Conservation (phyloP, 257 asterid genomes). For the Thymus quinquecostatus region DNA sequence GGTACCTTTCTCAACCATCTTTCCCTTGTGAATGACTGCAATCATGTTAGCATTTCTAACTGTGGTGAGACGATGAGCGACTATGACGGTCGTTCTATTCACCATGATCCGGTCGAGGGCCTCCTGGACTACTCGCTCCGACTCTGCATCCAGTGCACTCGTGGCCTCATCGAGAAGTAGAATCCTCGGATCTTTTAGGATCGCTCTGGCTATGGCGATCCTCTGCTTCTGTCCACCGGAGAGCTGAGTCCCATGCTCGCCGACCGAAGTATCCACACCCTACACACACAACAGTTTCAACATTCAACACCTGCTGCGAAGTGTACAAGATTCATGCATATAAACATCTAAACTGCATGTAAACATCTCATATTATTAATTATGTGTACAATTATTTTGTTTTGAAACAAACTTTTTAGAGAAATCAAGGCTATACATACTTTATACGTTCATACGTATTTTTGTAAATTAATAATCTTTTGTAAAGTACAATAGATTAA, state of each 20-base stretch:
- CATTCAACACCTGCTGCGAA: background rate
- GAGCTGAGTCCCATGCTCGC: conserved; percentile 91
- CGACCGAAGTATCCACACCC: conserved; percentile 81
- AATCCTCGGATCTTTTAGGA: conserved; percentile 74
- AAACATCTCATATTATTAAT: no score
- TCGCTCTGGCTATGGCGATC: conserved; percentile 85
- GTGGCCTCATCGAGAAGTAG: conserved; percentile 89
- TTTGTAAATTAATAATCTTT: no score
- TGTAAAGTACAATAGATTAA: no score
- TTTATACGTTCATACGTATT: no score
- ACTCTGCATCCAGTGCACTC: conserved; percentile 89
- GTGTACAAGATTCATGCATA: no score
- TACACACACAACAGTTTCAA: conserved; percentile 35
- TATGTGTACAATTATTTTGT: no score
- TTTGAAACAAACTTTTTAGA: no score
- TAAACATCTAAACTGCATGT: no score
- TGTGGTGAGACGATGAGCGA: conserved; percentile 84
- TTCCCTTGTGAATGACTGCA: conserved; percentile 80
- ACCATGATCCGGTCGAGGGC: conserved; percentile 86
- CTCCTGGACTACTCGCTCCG: conserved; percentile 84
- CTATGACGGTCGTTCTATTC: conserved; percentile 78
- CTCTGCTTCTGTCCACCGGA: conserved; percentile 96
- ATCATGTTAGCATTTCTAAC: conserved; percentile 79
- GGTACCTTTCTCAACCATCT: conserved; percentile 77
- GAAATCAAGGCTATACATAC: no score